phyloP scores from a whole-genome alignment of 2,329 filamentous ascomycete species.

The Penicillium polonicum region DNA sequence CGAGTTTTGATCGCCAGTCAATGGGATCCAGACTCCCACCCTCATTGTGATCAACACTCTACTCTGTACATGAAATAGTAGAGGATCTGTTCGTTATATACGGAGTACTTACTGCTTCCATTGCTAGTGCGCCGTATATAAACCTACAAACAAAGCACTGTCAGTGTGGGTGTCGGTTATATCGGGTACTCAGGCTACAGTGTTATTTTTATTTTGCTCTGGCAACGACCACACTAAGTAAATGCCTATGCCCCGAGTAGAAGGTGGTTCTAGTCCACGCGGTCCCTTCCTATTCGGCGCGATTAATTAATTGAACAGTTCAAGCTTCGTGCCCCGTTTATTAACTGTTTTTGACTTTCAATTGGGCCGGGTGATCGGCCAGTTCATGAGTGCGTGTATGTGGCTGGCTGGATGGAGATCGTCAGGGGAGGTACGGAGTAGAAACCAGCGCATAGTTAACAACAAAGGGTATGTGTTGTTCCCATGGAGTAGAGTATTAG shows the following conservation, averaged over 20 bases:
- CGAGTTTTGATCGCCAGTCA: conserved; percentile 1
- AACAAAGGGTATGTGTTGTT: not conserved
- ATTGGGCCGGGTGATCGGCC: conserved; percentile 7
- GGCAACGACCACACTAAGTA: not conserved
- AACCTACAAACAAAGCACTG: not conserved
- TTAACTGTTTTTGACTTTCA: not conserved
- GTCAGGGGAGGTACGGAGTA: not conserved
- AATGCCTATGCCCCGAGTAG: not conserved
- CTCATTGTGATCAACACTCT: conserved; percentile 1
- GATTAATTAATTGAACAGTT: not conserved
- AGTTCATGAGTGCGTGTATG: not conserved
- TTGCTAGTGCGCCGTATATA: not conserved
- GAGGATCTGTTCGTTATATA: not conserved
- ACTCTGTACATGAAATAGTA: not conserved
- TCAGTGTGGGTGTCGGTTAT: not conserved
- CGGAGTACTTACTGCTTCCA: not conserved
- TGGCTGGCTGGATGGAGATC: not conserved
- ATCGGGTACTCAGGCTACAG: conserved; percentile 1
- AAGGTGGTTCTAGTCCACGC: conserved; percentile 1
- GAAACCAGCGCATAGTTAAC: conserved; percentile 2
- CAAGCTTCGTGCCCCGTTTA: not conserved
- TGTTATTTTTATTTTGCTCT: not conserved
- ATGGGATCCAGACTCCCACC: not conserved
- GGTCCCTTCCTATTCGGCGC: not conserved
- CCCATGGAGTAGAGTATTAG: not conserved